Evolutionary conservation across 768 basidiomycete species (phyloP).

Genomic region (Hysterangium stoloniferum): DNA sequence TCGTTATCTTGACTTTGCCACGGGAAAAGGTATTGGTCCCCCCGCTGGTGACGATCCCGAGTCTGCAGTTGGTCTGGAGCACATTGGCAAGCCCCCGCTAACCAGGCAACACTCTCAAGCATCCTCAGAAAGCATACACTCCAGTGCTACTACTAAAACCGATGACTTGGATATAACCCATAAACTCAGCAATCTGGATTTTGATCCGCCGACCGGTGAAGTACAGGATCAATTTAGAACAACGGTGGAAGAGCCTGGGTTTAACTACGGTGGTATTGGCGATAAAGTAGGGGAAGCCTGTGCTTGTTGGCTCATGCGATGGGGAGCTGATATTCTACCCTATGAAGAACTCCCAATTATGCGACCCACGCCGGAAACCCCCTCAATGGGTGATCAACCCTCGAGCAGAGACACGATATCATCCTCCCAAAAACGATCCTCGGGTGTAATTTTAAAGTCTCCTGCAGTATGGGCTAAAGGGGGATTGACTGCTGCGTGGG

Average conservation of each 20-base stretch:
- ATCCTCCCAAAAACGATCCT: conserved; percentile 13
- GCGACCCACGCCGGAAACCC: neutral
- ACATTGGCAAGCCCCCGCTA: conserved; percentile 18
- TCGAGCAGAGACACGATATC: conserved; percentile 13
- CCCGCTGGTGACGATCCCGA: conserved; percentile 36
- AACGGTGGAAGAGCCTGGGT: conserved; percentile 29
- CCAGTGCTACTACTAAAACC: too few relatives aligned
- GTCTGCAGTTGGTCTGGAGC: conserved; percentile 61
- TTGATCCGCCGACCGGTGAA: conserved; percentile 3
- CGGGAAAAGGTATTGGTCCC: conserved; percentile 55
- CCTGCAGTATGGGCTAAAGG: conserved; percentile 68
- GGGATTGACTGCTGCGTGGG: conserved; percentile 68
- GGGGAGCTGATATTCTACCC: conserved; percentile 73
- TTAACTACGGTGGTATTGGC: conserved; percentile 80
- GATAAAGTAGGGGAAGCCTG: conserved; percentile 90
- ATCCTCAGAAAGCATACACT: neutral
- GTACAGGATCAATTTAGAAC: conserved; percentile 2
- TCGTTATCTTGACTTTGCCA: conserved; percentile 75
- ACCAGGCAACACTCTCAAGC: neutral
- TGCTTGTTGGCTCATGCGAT: conserved; percentile 79
- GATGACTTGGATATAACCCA: conserved; percentile 6
- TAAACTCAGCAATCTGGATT: neutral
- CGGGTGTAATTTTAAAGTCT: conserved; percentile 18
- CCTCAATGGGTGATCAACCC: conserved; percentile 6
- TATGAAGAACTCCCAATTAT: conserved; percentile 41